Conservation (phyloP, 768 basidiomycete species). For the Kockovaella imperatae region DNA sequence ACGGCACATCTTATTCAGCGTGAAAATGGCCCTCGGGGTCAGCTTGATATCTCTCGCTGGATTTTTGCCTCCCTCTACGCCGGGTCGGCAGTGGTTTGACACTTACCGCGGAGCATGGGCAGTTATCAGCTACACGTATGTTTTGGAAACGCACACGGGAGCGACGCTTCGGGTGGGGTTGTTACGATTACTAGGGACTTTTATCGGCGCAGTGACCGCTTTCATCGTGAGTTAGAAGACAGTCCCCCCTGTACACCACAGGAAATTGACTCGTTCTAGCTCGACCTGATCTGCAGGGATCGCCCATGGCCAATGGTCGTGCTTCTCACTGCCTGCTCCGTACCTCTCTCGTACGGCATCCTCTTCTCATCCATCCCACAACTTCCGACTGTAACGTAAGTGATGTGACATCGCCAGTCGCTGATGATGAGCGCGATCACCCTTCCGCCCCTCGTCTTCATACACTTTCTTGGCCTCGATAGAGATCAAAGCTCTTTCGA, state of each 20-base stretch:
- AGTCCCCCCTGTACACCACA: neutral
- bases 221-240: constrained; percentile 30
- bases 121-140: constrained; percentile 41
- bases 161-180: constrained; percentile 40
- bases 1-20: constrained; percentile 31
- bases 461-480: constrained; percentile 30
- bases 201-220: constrained; percentile 38
- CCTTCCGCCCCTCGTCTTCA: constrained; percentile 42
- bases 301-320: constrained; percentile 41
- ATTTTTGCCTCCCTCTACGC: constrained; percentile 23
- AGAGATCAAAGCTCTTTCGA: constrained; percentile 24
- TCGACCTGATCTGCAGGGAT: constrained; percentile 31
- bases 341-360: constrained; percentile 41
- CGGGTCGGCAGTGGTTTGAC: constrained; percentile 35
- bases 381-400: constrained; percentile 24
- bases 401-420: neutral
- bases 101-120: constrained; percentile 38
- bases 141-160: constrained; percentile 42
- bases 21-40: constrained; percentile 39
- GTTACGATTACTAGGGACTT: constrained; percentile 39
- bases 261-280: constrained; percentile 10
- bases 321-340: constrained; percentile 32
- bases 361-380: constrained; percentile 30
- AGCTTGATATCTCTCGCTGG: constrained; percentile 40
- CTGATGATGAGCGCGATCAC: constrained; percentile 38